Base-by-base conservation (phyloP, 176 grass and related monocot species). In the Alopecurus myosuroides region DNA sequence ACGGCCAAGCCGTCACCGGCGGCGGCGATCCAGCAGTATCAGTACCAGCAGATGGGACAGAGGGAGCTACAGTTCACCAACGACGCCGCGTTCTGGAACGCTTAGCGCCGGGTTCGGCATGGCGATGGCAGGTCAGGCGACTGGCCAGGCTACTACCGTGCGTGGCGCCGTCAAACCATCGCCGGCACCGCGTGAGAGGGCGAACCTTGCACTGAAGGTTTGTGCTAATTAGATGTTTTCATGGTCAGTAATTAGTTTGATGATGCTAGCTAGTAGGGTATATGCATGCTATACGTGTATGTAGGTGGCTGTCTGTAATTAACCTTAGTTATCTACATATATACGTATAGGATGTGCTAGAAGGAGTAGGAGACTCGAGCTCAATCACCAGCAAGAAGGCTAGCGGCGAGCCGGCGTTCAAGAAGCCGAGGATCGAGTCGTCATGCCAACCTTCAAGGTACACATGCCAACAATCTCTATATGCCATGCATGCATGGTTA, bases 371-470 rank as follows among this genome's bases (percentile, higher is more conserved):
- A 26, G 84, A 88, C 30, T 91, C 84, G 11, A 57, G 86, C 26
- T 83, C 89, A 70, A 11, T 84, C 77, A 35, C 80, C 57, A 56
- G 20, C 39, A 89, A 94, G 84, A 94, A 84, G 50, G 66, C 15
- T 2, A 82, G 44, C 35, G 69, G 76, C 4, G 83, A 87, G 48
- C 81, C 81, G 15, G 77, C 77, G 11, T 72, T 68, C 36, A 94
- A 94, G 86, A 94, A 91, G 18, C 81, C 84, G 0, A 94, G 89
- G 15, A 53, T 79, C 3, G 86, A 82, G 67, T 87, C 87, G 3
- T 89, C 92, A 5, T 94, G 84, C 89, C 92, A 9, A 94, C 92
- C 49, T 94, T 94, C 84, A 94, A 94, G 89, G 92, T 93, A 88
- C 6, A 41, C 25, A 63, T 77, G 19, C 7, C 18, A 55, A 74